Conservation (phyloP, 768 basidiomycete species). For the Heimioporus sp. region DNA sequence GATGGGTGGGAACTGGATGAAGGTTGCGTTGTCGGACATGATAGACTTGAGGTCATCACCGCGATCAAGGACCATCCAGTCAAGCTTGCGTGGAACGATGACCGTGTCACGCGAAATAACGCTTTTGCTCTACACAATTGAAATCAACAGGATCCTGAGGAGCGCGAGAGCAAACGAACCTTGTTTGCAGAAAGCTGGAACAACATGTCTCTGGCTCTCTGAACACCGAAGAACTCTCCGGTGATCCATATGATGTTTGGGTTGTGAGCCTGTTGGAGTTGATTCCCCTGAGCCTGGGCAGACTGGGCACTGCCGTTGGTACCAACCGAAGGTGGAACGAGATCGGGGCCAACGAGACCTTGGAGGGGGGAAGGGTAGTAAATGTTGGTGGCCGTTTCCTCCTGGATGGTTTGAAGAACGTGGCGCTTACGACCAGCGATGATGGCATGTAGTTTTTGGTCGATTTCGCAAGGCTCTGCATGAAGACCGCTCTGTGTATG, state of each 20-base stretch:
- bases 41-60: constrained; percentile 87
- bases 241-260: constrained; percentile 92
- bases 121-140: constrained; percentile 64
- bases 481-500: constrained; percentile 77
- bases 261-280: constrained; percentile 45
- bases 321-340: constrained; percentile 39
- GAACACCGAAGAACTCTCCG: constrained; percentile 95
- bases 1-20: constrained; percentile 89
- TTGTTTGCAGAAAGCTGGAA: constrained; percentile 85
- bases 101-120: constrained; percentile 92
- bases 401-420: constrained; percentile 87
- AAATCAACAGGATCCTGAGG: not conserved
- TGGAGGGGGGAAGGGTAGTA: constrained; percentile 91
- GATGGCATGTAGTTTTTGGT: constrained; percentile 90
- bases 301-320: constrained; percentile 34
- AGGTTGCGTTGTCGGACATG: constrained; percentile 97
- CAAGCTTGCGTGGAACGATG: constrained; percentile 92
- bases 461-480: constrained; percentile 89
- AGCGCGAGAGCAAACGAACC: constrained; percentile 38
- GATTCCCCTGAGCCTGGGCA: constrained; percentile 17
- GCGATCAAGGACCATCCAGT: constrained; percentile 99
- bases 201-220: constrained; percentile 93
- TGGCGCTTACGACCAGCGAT: constrained; percentile 87
- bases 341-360: constrained; percentile 74
- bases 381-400: constrained; percentile 96